These are phyloP conservation scores for Candida namnaoensis DNA, from an alignment of 805 yeast genomes.

Conservation along the genomic window DNA sequence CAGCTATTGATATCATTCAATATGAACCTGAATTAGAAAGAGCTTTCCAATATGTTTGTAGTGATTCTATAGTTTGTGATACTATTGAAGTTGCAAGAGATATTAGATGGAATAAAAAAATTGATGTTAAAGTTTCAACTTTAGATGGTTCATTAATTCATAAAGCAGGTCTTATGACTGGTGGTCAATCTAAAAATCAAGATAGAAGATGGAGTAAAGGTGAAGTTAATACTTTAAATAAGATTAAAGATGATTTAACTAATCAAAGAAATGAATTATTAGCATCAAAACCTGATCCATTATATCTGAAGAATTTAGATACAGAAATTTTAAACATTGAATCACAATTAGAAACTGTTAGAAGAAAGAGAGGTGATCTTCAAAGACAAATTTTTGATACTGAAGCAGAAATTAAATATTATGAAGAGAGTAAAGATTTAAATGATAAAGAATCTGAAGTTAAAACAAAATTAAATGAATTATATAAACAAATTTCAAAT, in stretches of 20 bases:
- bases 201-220: slow-evolving; percentile 69
- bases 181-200: slow-evolving; percentile 55
- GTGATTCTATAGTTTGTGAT: slow-evolving; percentile 74
- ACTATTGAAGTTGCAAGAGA: slow-evolving; percentile 56
- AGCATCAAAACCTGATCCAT: slow-evolving; percentile 39
- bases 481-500: slow-evolving; percentile 16
- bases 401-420: slow-evolving; percentile 43
- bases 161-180: slow-evolving; percentile 86
- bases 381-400: slow-evolving; percentile 37
- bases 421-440: slow-evolving; percentile 24
- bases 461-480: slow-evolving; percentile 13
- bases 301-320: slow-evolving; percentile 45
- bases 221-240: slow-evolving; percentile 46
- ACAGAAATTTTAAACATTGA: slow-evolving; percentile 47
- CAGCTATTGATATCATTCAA: slow-evolving; percentile 67
- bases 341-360: slow-evolving; percentile 32
- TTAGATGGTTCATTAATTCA: slow-evolving; percentile 81
- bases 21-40: slow-evolving; percentile 61
- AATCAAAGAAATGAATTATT: slow-evolving; percentile 33
- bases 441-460: slow-evolving; percentile 16
- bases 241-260: slow-evolving; percentile 41
- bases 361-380: slow-evolving; percentile 33
- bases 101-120: slow-evolving; percentile 56
- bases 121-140: slow-evolving; percentile 64
- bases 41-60: slow-evolving; percentile 75